Conservation (phyloP, 2,329 filamentous ascomycete genomes). For the Aspergillus fischeri region DNA sequence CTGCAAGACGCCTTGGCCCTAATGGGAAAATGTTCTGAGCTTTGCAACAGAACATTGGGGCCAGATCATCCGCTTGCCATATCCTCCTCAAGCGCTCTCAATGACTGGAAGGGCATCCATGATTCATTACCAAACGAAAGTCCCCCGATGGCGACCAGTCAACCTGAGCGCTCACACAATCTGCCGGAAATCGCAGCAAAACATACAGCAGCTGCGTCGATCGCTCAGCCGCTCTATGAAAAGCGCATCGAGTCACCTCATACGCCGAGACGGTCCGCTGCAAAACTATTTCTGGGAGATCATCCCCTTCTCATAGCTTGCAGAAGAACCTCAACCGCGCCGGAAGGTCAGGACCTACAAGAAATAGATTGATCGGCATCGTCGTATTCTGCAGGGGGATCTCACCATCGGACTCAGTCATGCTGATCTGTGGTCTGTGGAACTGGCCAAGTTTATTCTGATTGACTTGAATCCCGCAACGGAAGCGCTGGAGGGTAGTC, state of each 20-base stretch:
- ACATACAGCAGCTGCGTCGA: background rate
- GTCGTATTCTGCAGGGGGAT: background rate
- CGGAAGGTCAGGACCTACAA: background rate
- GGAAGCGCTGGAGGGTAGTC: too few relatives aligned
- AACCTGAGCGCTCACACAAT: background rate
- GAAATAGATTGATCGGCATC: background rate
- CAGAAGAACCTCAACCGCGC: background rate
- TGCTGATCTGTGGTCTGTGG: too few relatives aligned
- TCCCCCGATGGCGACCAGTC: background rate
- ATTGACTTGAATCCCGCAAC: too few relatives aligned
- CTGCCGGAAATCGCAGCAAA: background rate
- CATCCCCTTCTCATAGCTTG: background rate
- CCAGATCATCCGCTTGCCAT: background rate
- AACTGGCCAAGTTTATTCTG: too few relatives aligned
- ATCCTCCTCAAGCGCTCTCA: background rate
- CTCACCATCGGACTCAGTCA: too few relatives aligned
- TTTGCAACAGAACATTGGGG: constrained; percentile 1
- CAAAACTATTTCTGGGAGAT: background rate
- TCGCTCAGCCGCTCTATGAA: background rate
- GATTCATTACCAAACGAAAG: background rate
- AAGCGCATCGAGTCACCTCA: background rate
- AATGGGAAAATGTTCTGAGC: constrained; percentile 1
- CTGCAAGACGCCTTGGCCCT: background rate
- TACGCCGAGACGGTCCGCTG: background rate
- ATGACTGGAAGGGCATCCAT: background rate